Base-by-base conservation (phyloP, 1,139 yeast genomes). In the Pneumocystis murina region DNA sequence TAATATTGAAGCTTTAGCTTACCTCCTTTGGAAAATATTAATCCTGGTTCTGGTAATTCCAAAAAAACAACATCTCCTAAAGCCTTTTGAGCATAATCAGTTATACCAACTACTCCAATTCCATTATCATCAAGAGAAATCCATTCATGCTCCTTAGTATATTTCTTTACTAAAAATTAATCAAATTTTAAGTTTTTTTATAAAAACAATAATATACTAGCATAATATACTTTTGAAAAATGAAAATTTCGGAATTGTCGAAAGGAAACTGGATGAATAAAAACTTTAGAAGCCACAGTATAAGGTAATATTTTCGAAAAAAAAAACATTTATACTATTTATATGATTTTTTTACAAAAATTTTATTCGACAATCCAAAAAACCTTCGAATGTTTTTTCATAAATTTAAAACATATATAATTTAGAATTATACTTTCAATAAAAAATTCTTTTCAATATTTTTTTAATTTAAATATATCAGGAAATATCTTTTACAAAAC, bases 81-180 rank as follows among this genome's bases (percentile, higher is more conserved):
- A n/a, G 98, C 96, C 72, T 91, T 96, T 59, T 96, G 86, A 41
- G 99, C 99, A 74, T 92, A 91, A 71, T 82, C 84, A 67, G 98
- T 91, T 75, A 92, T 90, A 54, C 99, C 99, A 54, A 92, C 64
- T 17, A 63, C 61, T 39, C 67, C 69, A 33, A 65, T 86, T 66
- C 89, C 88, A 75, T 91, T 96, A 43, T 82, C 81, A 73, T 87
- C 94, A 62, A 84, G 79, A 1, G 96, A 92, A 67, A 94, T 78
- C 97, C 97, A 92, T 78, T 92, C 99, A 78, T 92, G 99, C 72
- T 92, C 97, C 64, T 80, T 78, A 20, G 98, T 68, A 63, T 65
- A 68, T 55, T 40, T 59, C 63, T 63, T 33, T 20, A 12, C 39
- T 57, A 35, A 20, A 57, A 16, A 33, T 20, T 10, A 35, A 33